Conservation (phyloP, 352 stramenopile species). For the Phytopythium oedochilum region DNA sequence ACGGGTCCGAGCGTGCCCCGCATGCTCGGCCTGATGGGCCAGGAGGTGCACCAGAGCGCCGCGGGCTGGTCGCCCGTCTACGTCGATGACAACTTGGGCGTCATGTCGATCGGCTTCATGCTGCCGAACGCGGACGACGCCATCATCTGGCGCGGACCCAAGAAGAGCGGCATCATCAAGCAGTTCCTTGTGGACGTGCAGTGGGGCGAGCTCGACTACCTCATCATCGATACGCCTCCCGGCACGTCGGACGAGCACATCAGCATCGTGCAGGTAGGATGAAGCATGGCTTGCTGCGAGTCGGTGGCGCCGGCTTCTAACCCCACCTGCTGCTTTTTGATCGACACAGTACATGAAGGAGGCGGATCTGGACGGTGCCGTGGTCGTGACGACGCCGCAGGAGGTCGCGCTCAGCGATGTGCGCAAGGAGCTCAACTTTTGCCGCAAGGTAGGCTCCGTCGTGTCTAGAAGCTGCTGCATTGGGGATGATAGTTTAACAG, state of each 20-base stretch:
- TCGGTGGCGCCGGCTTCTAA: not conserved
- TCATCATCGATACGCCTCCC: slow-evolving; percentile 99
- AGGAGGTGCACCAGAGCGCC: slow-evolving; percentile 97
- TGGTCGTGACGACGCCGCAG: slow-evolving; percentile 99
- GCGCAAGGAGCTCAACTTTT: slow-evolving; percentile 99
- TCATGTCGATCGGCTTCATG: slow-evolving; percentile 99
- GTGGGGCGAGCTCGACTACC: slow-evolving; percentile 99
- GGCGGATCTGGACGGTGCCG: slow-evolving; percentile 90
- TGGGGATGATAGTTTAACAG: not conserved
- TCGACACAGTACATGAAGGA: slow-evolving; percentile 97
- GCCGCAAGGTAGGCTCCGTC: slow-evolving; percentile 88
- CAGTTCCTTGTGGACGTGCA: slow-evolving; percentile 99
- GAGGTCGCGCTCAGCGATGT: slow-evolving; percentile 99
- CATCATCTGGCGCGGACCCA: slow-evolving; percentile 99
- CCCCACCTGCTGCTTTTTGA: not conserved
- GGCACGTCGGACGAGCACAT: slow-evolving; percentile 99
- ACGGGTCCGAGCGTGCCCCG: slow-evolving; percentile 97
- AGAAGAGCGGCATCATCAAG: slow-evolving; percentile 99
- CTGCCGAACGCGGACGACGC: slow-evolving; percentile 96
- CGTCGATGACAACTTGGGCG: slow-evolving; percentile 96
- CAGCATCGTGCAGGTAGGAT: slow-evolving; percentile 96
- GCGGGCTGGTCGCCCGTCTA: slow-evolving; percentile 99
- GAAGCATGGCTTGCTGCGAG: too few relatives aligned
- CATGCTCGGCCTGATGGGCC: slow-evolving; percentile 93
- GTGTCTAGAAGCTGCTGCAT: not conserved